Conservation (phyloP, 352 stramenopile genomes). For the Globisporangium splendens region DNA sequence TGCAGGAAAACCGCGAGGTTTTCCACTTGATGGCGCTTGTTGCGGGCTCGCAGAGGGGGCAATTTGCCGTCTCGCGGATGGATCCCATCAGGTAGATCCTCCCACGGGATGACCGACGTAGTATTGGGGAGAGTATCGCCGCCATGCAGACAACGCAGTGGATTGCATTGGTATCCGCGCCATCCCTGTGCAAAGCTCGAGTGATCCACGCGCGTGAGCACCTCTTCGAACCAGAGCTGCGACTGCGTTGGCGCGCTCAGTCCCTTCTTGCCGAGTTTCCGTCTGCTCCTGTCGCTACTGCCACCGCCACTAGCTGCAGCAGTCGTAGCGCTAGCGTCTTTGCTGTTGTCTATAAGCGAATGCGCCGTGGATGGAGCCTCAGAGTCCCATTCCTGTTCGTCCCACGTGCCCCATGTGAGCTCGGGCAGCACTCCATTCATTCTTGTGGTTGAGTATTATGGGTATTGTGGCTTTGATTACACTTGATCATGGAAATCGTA, state of each 20-base stretch:
- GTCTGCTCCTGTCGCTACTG: slow-evolving; percentile 32
- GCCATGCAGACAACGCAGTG: slow-evolving; percentile 43
- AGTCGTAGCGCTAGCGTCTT: background rate
- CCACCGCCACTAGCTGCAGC: too few relatives aligned
- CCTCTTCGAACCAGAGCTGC: slow-evolving; percentile 71
- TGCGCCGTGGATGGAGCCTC: background rate
- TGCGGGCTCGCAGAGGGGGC: slow-evolving; percentile 39
- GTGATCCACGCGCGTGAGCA: slow-evolving; percentile 51
- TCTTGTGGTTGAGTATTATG: background rate
- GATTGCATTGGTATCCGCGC: slow-evolving; percentile 55
- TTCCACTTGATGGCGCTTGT: slow-evolving; percentile 77
- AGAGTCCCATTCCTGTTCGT: slow-evolving; percentile 27
- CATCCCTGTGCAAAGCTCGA: slow-evolving; percentile 29
- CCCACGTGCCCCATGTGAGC: slow-evolving; percentile 77
- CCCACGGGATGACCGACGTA: slow-evolving; percentile 55
- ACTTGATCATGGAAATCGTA: background rate
- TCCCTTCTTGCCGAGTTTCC: slow-evolving; percentile 49
- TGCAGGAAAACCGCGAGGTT: slow-evolving; percentile 74
- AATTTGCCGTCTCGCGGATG: slow-evolving; percentile 70
- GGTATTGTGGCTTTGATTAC: background rate
- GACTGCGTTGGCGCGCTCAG: slow-evolving; percentile 41
- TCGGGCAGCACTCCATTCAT: slow-evolving; percentile 76
- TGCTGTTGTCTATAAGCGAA: slow-evolving; percentile 1
- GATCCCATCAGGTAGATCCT: slow-evolving; percentile 53
- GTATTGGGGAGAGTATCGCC: background rate